Evolutionary conservation across 495 filamentous ascomycete species (phyloP).

Genomic region (Penicillium crystallinum): DNA sequence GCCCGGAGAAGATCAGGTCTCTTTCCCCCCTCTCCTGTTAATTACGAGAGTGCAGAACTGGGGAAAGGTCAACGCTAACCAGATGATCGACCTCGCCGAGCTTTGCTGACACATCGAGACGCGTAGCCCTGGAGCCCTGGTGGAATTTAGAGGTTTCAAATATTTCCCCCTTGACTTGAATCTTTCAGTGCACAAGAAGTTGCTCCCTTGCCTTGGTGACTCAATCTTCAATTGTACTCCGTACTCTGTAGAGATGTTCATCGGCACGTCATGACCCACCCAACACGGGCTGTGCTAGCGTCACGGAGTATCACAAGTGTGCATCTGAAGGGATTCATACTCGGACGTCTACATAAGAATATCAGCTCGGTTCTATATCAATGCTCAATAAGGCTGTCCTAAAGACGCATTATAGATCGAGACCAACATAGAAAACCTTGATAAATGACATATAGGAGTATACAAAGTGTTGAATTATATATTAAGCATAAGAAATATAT

Average conservation of each 20-base stretch:
- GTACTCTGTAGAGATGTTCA: background rate
- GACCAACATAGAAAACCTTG: too few species aligned
- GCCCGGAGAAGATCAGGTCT: background rate
- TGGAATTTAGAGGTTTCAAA: background rate
- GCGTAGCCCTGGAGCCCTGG: background rate
- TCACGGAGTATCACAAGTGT: too few species aligned
- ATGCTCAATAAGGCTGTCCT: too few species aligned
- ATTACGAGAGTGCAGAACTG: background rate
- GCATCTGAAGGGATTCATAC: too few species aligned
- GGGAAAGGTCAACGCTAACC: conserved; percentile 4
- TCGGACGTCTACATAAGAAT: too few species aligned
- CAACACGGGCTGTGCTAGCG: background rate
- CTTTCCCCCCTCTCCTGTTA: conserved; percentile 1
- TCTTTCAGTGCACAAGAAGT: background rate
- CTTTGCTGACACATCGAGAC: conserved; percentile 7
- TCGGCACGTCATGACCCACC: background rate
- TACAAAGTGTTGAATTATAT: background rate
- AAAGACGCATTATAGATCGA: too few species aligned
- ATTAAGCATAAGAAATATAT: background rate
- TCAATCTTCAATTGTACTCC: background rate
- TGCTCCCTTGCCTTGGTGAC: background rate
- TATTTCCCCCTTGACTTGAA: background rate
- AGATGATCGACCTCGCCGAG: conserved; percentile 4
- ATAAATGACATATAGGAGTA: background rate
- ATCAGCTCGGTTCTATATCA: too few species aligned